Percentiles rank a stretch among this genome's conserved stretches.
These are phyloP conservation scores for Fusarium bulbicola DNA, from an alignment of 2,329 filamentous ascomycete genomes.

Conservation along the genomic window DNA sequence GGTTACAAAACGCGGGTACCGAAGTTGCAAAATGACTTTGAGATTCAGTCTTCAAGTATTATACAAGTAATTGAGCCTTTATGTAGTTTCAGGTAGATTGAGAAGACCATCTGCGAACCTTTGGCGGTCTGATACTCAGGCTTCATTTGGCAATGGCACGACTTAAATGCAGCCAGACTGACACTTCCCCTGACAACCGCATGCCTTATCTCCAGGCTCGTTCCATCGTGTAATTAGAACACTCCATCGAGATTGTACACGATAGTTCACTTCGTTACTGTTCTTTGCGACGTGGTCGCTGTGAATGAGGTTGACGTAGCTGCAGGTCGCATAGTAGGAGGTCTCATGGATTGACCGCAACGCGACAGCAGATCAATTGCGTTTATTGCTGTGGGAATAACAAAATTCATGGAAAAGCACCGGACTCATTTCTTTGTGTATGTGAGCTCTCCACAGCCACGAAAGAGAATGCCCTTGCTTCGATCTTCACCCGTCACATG, in stretches of 20 bases:
- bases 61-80: no score
- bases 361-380: not conserved
- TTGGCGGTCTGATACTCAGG: no score
- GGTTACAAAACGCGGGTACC: not conserved
- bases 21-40: no score
- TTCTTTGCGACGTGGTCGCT: not conserved
- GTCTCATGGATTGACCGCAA: not conserved
- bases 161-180: not conserved
- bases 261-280: not conserved
- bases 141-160: no score
- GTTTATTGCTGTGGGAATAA: not conserved
- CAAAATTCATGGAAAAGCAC: not conserved
- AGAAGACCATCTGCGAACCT: no score
- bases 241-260: fast-evolving
- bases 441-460: not conserved
- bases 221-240: fast-evolving
- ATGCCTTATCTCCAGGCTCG: not conserved
- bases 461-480: not conserved
- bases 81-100: not conserved
- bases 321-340: not conserved
- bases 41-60: not conserved
- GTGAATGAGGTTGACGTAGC: not conserved
- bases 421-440: fast-evolving
- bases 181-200: no score
- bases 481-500: not conserved